These are phyloP conservation scores for Chondrostereum purpureum DNA, from an alignment of 1,284 basidiomycete genomes.

Conservation along the genomic window DNA sequence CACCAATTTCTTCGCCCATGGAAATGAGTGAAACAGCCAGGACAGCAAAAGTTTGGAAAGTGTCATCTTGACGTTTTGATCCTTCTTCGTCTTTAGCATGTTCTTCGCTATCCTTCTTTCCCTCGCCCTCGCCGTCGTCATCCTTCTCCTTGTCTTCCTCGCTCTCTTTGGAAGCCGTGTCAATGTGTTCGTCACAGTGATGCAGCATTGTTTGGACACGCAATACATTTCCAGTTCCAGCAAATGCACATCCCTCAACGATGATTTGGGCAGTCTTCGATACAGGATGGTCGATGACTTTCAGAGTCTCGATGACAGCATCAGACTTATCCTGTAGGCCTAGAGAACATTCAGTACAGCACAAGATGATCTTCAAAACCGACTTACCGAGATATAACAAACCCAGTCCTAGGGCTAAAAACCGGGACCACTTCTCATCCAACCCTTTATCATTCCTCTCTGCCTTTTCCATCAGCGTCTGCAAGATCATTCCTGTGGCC, in stretches of 20 bases:
- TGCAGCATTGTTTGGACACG: slow-evolving; percentile 93
- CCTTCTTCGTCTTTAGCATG: slow-evolving; percentile 54
- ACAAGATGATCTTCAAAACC: slow-evolving; percentile 18
- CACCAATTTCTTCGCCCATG: slow-evolving; percentile 98
- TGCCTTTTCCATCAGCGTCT: slow-evolving; percentile 88
- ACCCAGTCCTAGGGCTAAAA: slow-evolving; percentile 86
- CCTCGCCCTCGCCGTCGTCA: slow-evolving; percentile 40
- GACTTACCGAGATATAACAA: slow-evolving; percentile 87
- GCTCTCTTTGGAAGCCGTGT: slow-evolving; percentile 48
- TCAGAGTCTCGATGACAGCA: slow-evolving; percentile 91
- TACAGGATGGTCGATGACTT: slow-evolving; percentile 91
- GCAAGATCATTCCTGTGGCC: slow-evolving; percentile 84
- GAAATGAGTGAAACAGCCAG: slow-evolving; percentile 92
- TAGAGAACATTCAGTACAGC: slow-evolving; percentile 23
- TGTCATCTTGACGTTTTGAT: slow-evolving; percentile 63
- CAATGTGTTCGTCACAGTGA: slow-evolving; percentile 88
- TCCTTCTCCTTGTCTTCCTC: slow-evolving; percentile 44
- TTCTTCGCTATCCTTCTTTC: slow-evolving; percentile 46
- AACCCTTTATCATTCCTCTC: slow-evolving; percentile 72
- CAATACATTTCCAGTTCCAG: slow-evolving; percentile 93
- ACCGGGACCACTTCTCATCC: slow-evolving; percentile 91
- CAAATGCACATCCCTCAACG: slow-evolving; percentile 92
- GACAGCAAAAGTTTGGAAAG: slow-evolving; percentile 91
- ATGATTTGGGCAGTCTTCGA: slow-evolving; percentile 89
- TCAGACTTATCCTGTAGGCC: slow-evolving; percentile 90